These are phyloP conservation scores for Eucalyptus polybractea DNA, from an alignment of 345 rosid genomes.

Conservation along the genomic window DNA sequence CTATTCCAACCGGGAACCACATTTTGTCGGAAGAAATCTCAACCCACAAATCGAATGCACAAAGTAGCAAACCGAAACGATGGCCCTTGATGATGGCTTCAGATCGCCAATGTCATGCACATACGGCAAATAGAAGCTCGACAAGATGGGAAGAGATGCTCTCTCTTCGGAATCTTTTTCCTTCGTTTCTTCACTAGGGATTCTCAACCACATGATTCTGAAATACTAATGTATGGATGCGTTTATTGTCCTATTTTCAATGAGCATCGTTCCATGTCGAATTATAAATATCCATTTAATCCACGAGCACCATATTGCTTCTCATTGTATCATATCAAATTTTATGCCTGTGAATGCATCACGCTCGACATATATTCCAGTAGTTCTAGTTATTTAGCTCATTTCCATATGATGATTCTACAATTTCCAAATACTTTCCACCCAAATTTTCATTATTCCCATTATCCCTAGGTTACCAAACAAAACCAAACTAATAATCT, in stretches of 20 bases:
- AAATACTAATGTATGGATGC: not conserved
- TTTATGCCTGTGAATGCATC: not conserved
- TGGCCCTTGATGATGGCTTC: not conserved
- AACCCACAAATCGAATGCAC: not conserved
- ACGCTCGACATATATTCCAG: accelerated
- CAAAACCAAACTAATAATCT: not conserved
- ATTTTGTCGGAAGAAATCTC: not conserved
- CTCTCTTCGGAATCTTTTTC: not conserved
- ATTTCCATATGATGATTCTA: not conserved
- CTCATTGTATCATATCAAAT: not conserved
- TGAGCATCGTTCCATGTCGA: not conserved
- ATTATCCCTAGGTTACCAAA: not conserved
- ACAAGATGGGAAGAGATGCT: not conserved
- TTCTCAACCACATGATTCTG: not conserved
- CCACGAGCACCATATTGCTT: accelerated
- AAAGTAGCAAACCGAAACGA: not conserved
- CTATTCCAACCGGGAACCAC: not conserved
- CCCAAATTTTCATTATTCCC: not conserved
- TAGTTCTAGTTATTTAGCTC: not conserved
- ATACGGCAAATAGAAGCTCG: not conserved
- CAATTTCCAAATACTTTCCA: not conserved
- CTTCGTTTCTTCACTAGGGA: not conserved
- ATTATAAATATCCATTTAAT: not conserved
- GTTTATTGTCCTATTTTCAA: not conserved
- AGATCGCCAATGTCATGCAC: not conserved